Conservation (phyloP, 108 stramenopile genomes). For the Cyclotella kingstonii region DNA sequence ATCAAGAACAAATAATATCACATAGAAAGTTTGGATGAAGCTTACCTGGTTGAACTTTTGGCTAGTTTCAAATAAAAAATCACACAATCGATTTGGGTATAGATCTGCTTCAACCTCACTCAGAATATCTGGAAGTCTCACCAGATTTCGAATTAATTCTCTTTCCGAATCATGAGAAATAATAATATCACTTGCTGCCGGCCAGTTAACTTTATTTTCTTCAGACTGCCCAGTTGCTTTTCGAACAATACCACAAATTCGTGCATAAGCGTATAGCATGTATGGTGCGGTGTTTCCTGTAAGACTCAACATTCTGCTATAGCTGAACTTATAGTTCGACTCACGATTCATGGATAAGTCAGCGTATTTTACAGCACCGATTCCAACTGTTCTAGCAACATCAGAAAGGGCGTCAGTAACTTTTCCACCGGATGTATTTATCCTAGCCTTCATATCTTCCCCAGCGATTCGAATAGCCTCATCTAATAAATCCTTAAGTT, state of each 20-base stretch:
- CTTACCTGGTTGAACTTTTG: slow-evolving; percentile 83
- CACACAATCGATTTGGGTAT: slow-evolving; percentile 92
- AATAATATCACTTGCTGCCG: slow-evolving; percentile 65
- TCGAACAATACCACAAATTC: slow-evolving; percentile 92
- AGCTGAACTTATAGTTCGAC: slow-evolving; percentile 97
- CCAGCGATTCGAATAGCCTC: slow-evolving; percentile 90
- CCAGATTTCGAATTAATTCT: slow-evolving; percentile 87
- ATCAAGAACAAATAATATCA: neutral
- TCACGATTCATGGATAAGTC: slow-evolving; percentile 96
- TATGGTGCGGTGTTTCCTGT: slow-evolving; percentile 99
- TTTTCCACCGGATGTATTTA: slow-evolving; percentile 44
- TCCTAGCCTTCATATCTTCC: slow-evolving; percentile 71
- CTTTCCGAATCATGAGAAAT: slow-evolving; percentile 85
- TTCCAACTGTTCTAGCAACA: slow-evolving; percentile 87
- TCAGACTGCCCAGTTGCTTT: slow-evolving; percentile 81
- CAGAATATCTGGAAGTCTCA: slow-evolving; percentile 75
- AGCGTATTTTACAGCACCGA: slow-evolving; percentile 98
- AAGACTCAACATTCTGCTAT: slow-evolving; percentile 96
- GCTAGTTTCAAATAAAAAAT: slow-evolving; percentile 90
- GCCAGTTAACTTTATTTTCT: slow-evolving; percentile 57
- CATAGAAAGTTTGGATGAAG: slow-evolving; percentile 24
- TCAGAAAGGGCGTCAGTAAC: slow-evolving; percentile 52
- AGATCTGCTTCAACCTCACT: slow-evolving; percentile 88
- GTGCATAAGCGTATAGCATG: slow-evolving; percentile 97
- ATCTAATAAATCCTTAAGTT: slow-evolving; percentile 94